These are phyloP conservation scores for Trichosanthes cucumerina DNA, from an alignment of 306 rosid genomes.

Conservation along the genomic window DNA sequence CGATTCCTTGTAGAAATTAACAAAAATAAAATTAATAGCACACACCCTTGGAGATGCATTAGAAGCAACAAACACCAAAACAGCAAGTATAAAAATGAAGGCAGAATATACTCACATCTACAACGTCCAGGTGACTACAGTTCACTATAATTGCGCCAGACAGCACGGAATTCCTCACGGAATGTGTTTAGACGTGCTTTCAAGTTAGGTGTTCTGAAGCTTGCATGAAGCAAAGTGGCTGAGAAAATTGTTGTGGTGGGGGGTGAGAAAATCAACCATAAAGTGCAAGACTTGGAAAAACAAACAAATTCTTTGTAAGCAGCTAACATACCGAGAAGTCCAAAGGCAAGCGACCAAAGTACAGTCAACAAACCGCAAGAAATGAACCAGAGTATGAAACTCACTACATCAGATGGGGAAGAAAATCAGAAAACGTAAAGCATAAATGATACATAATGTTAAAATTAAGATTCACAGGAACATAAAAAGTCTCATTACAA, in stretches of 20 bases:
- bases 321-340: conserved; percentile 62
- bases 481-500: background rate
- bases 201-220: conserved; percentile 96
- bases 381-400: conserved; percentile 74
- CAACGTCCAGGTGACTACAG: conserved; percentile 45
- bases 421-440: background rate
- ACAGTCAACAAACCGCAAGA: conserved; percentile 80
- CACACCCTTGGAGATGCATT: background rate
- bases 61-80: background rate
- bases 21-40: background rate
- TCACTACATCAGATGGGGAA: conserved; percentile 34
- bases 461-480: background rate
- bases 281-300: background rate
- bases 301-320: conserved; percentile 3
- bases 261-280: conserved; percentile 12
- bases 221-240: conserved; percentile 89
- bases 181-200: conserved; percentile 96
- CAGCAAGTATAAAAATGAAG: background rate
- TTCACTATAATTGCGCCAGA: conserved; percentile 99
- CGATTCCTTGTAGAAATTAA: background rate
- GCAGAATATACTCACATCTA: conserved; percentile 36
- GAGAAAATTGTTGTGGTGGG: conserved; percentile 1
- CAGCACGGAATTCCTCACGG: conserved; percentile 97
- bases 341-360: conserved; percentile 67
- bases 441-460: background rate